phyloP scores from a whole-genome alignment of 768 basidiomycete species.

The Hysterangium stoloniferum region DNA sequence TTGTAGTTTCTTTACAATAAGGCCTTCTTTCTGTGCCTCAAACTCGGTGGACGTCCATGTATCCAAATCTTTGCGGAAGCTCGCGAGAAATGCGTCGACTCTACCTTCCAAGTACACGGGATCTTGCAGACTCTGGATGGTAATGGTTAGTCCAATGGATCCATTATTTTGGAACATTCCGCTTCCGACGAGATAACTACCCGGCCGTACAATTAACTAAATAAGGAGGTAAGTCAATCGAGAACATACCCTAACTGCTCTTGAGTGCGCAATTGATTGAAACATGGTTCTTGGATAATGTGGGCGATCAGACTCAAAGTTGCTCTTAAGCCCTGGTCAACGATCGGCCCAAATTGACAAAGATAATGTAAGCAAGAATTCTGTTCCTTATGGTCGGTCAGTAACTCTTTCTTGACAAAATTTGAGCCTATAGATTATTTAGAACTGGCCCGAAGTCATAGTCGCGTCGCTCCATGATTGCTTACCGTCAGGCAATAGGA shows the following conservation, averaged over 20 bases:
- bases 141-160: slow-evolving; percentile 68
- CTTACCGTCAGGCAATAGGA: neutral
- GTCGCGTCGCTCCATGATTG: neutral
- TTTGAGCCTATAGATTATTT: slow-evolving; percentile 30
- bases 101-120: slow-evolving; percentile 77
- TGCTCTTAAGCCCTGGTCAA: slow-evolving; percentile 30
- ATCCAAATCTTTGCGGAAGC: slow-evolving; percentile 59
- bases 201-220: neutral
- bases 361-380: slow-evolving; percentile 42
- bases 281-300: slow-evolving; percentile 38
- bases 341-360: slow-evolving; percentile 38
- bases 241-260: slow-evolving; percentile 47
- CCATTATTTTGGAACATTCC: slow-evolving; percentile 46
- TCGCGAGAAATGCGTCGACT: slow-evolving; percentile 79
- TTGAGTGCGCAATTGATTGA: slow-evolving; percentile 43
- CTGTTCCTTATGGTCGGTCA: slow-evolving; percentile 37
- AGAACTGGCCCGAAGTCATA: neutral
- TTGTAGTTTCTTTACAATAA: slow-evolving; percentile 79
- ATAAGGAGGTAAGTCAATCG: neutral
- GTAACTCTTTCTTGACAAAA: slow-evolving; percentile 27
- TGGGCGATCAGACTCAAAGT: slow-evolving; percentile 34
- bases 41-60: slow-evolving; percentile 69
- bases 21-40: slow-evolving; percentile 61
- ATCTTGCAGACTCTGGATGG: slow-evolving; percentile 81
- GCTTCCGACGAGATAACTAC: slow-evolving; percentile 6